Evolutionary conservation across 2,329 filamentous ascomycete species (phyloP).

Genomic region (Aspergillus fijiensis): DNA sequence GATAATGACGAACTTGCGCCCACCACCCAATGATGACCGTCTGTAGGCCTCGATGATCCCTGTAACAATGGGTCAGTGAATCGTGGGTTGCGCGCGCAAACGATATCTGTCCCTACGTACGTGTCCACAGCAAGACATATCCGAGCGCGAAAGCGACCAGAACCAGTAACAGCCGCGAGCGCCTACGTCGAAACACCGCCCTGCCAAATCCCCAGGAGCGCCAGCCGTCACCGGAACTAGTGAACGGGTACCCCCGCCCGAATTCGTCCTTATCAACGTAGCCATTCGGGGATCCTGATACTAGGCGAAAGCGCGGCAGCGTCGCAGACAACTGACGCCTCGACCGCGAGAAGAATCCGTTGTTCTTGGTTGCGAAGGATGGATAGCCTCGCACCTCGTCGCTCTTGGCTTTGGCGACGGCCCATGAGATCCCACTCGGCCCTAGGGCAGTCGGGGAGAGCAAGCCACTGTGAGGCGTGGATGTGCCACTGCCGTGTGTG

Average conservation of each 20-base stretch:
- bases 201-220: conserved; percentile 38
- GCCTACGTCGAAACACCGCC: conserved; percentile 63
- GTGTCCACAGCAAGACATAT: conserved; percentile 68
- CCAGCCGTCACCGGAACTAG: conserved; percentile 31
- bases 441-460: conserved; percentile 26
- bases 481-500: conserved; percentile 69
- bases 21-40: conserved; percentile 73
- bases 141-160: conserved; percentile 61
- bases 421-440: conserved; percentile 66
- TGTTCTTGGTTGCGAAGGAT: conserved; percentile 75
- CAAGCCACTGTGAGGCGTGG: conserved; percentile 59
- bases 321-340: conserved; percentile 77
- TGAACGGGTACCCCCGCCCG: conserved; percentile 54
- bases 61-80: conserved; percentile 48
- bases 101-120: conserved; percentile 53
- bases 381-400: conserved; percentile 72
- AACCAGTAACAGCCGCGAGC: conserved; percentile 61
- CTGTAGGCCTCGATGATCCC: conserved; percentile 64
- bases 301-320: conserved; percentile 68
- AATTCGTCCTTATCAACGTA: conserved; percentile 72
- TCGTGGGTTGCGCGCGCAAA: conserved; percentile 3
- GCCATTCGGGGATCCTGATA: conserved; percentile 31
- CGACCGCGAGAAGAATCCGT: conserved; percentile 84
- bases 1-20: conserved; percentile 89
- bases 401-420: conserved; percentile 75